Conservation (phyloP, 805 yeast genomes). For the Candida lessepsii region DNA sequence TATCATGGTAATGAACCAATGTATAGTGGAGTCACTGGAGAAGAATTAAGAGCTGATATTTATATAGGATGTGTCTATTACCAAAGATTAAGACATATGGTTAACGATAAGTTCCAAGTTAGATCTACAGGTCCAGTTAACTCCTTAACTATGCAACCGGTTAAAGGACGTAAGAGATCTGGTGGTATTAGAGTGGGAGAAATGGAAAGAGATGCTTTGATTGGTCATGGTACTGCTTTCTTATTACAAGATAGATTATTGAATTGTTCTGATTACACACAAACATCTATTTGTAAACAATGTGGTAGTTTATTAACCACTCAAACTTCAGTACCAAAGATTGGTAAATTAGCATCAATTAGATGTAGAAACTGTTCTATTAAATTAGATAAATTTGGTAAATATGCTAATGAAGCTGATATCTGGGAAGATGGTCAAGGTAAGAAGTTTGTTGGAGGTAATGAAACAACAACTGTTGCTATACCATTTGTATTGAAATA, state of each 20-base stretch:
- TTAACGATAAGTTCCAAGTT: conserved; percentile 98
- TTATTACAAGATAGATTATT: conserved; percentile 90
- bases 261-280: conserved; percentile 94
- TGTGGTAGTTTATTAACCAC: conserved; percentile 93
- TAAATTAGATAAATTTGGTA: conserved; percentile 57
- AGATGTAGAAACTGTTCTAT: conserved; percentile 91
- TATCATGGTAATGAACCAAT: conserved; percentile 98
- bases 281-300: conserved; percentile 81
- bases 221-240: conserved; percentile 97
- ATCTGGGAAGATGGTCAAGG: conserved; percentile 99
- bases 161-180: conserved; percentile 96
- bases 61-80: conserved; percentile 96
- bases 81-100: conserved; percentile 99
- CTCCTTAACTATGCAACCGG: conserved; percentile 97
- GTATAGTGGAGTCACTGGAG: conserved; percentile 98
- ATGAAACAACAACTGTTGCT: conserved; percentile 90
- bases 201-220: conserved; percentile 98
- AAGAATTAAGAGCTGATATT: conserved; percentile 92
- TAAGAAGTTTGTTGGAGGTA: conserved; percentile 86
- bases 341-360: conserved; percentile 73
- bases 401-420: conserved; percentile 62
- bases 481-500: conserved; percentile 95
- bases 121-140: conserved; percentile 99
- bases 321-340: conserved; percentile 85
- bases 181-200: conserved; percentile 99